phyloP scores from a whole-genome alignment of 495 filamentous ascomycete species.

The Penicillium pancosmium region DNA sequence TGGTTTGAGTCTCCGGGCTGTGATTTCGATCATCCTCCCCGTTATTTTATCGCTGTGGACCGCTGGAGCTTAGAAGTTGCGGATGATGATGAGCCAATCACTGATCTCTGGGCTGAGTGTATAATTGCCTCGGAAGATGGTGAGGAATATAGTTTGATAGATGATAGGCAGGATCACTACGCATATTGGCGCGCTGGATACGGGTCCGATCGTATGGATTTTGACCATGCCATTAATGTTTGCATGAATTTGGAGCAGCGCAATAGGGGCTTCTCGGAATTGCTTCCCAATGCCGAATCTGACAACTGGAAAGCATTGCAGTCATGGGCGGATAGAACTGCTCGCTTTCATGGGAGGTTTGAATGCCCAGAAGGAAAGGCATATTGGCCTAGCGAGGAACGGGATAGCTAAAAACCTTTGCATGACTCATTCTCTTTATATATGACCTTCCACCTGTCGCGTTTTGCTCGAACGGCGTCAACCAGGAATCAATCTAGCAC shows the following conservation, averaged over 20 bases:
- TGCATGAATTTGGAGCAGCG: neutral
- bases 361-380: neutral
- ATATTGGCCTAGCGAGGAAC: neutral
- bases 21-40: neutral
- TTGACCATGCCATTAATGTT: neutral
- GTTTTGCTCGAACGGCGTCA: too few species aligned
- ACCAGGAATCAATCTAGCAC: too few species aligned
- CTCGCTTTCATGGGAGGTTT: neutral
- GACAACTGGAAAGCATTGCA: constrained; percentile 1
- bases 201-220: neutral
- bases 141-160: neutral
- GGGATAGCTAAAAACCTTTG: neutral
- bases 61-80: neutral
- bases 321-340: neutral
- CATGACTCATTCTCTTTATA: neutral
- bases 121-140: neutral
- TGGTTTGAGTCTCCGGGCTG: constrained; percentile 4
- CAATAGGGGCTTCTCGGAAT: neutral
- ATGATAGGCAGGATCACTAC: neutral
- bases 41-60: constrained; percentile 5
- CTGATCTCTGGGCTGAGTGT: constrained; percentile 1
- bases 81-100: neutral
- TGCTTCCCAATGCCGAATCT: neutral
- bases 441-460: too few species aligned
- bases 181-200: neutral